Base-by-base conservation (phyloP, 2,329 filamentous ascomycete genomes). In the Scedosporium minutisporum region DNA sequence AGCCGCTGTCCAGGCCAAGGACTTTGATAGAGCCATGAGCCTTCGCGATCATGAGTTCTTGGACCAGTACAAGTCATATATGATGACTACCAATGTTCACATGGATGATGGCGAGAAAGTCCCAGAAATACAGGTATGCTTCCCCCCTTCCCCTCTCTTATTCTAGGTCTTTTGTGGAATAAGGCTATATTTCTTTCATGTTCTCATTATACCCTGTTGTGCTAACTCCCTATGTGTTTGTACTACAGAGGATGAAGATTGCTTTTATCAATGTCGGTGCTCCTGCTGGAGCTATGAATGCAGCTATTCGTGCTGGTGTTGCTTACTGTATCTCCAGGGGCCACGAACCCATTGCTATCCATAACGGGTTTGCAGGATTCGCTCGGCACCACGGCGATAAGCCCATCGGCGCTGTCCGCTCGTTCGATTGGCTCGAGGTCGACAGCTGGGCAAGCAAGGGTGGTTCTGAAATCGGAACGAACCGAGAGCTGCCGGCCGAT, bases 211-310 rank as follows among this genome's bases (percentile, higher is more conserved):
- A 4, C 3, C 6, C 16, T 6, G 9, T 18, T 29, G 48, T 29
- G 10, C 48, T 41, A 60, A 63, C 55, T 51, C 18, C 12, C n/a
- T 4, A 18, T 41, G 21, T 5, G 21, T 6, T 7, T 25, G 62
- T 33, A 64, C 72, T 79, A 64, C 66, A 93, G 89, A 86, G 88
- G 68, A 92, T 97, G 90, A 87, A 87, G 67, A 90, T 99, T 70
- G 95, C 91, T 58, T 96, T 99, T 71, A 91, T 99, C 75, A 96
- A 97, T 70, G 93, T 97, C 25, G 95, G 95, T 70, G 95, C 95
- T 12, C 95, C 95, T 6, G 95, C 95, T 33, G 95, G 95, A 74
- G 95, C 95, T 69, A 97, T 99, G 90, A 99, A 99, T 76, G 93
- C 93, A 29, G 95, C 95, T 51, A 95, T 96, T 21, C 87, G 95